Conservation (phyloP, 352 stramenopile species). For the Phytophthora aleatoria region DNA sequence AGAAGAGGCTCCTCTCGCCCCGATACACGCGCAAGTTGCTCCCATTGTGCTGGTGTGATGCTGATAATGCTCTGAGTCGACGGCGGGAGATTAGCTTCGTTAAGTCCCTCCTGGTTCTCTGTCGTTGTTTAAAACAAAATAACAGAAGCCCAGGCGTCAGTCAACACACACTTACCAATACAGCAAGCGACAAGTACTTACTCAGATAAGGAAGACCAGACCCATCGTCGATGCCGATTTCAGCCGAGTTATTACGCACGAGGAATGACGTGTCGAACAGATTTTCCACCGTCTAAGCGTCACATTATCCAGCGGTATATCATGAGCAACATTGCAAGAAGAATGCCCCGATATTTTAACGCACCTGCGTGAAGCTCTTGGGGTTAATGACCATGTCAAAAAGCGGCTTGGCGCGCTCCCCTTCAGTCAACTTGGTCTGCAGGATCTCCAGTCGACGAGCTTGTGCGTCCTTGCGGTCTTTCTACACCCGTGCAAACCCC, state of each 20-base stretch:
- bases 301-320: background rate
- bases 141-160: background rate
- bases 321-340: too few species aligned
- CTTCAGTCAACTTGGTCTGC: conserved; percentile 55
- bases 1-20: conserved; percentile 61
- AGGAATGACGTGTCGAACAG: conserved; percentile 87
- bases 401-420: conserved; percentile 41
- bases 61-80: conserved; percentile 85
- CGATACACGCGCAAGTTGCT: conserved; percentile 52
- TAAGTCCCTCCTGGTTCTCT: conserved; percentile 71
- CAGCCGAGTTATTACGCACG: conserved; percentile 68
- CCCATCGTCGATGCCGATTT: conserved; percentile 63
- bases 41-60: conserved; percentile 75
- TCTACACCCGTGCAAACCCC: conserved; percentile 34
- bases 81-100: conserved; percentile 50
- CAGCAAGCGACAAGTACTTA: conserved; percentile 20
- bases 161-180: conserved; percentile 1
- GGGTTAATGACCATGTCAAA: conserved; percentile 81
- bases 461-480: conserved; percentile 81
- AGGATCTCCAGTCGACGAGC: conserved; percentile 73
- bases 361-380: conserved; percentile 78
- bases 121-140: background rate
- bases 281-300: conserved; percentile 76
- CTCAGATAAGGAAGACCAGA: conserved; percentile 67
- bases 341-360: background rate